Conservation (phyloP, 75 land plant genomes). For the Picea sitchensis region DNA sequence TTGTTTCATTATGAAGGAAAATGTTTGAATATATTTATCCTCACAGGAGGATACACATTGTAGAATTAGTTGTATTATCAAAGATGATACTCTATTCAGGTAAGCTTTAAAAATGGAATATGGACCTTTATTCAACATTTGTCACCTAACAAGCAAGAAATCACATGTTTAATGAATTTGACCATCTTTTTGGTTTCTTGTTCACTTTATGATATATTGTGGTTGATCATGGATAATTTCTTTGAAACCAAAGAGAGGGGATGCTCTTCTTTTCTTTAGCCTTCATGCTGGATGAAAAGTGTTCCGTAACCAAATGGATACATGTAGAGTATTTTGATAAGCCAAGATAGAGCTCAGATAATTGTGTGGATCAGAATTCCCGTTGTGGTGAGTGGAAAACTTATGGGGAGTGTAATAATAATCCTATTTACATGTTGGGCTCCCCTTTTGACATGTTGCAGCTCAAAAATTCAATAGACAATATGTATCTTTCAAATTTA, state of each 20-base stretch:
- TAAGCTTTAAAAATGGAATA: constrained; percentile 9
- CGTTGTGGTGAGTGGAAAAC: constrained; percentile 83
- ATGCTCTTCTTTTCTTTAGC: constrained; percentile 87
- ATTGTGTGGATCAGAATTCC: constrained; percentile 63
- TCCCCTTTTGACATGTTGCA: constrained; percentile 1
- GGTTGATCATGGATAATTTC: neutral
- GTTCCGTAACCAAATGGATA: constrained; percentile 92
- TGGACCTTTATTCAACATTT: neutral
- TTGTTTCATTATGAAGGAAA: neutral
- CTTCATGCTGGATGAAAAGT: constrained; percentile 90
- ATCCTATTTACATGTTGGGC: constrained; percentile 88
- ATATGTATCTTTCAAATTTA: too few relatives aligned
- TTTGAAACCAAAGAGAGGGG: constrained; percentile 82
- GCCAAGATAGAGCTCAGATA: constrained; percentile 15
- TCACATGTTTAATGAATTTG: neutral
- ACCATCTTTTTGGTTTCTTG: neutral
- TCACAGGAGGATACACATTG: constrained; percentile 27
- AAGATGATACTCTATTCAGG: constrained; percentile 75
- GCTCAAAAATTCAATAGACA: too few relatives aligned
- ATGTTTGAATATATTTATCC: neutral
- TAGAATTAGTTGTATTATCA: constrained; percentile 6
- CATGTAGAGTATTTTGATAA: constrained; percentile 72
- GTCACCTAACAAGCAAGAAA: neutral
- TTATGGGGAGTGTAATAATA: constrained; percentile 80
- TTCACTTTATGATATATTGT: constrained; percentile 6